Evolutionary conservation across 345 rosid species (phyloP), one percentile per base, ranked within the genome.

Genomic region (Diplotaxis tenuifolia): DNA sequence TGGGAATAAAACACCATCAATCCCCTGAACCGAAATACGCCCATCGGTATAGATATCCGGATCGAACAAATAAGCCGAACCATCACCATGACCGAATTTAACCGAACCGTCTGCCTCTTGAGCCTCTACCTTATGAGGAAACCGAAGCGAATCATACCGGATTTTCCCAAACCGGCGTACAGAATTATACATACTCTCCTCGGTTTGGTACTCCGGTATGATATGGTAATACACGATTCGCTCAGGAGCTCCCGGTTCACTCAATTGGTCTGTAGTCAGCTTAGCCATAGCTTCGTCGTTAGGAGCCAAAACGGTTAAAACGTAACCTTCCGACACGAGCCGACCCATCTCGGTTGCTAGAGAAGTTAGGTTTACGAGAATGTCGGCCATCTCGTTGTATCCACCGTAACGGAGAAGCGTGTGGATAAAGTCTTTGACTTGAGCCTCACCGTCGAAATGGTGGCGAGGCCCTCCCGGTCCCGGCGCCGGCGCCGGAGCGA

Each of bases 211-310:
- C 70, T 89, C 93, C 6, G 96, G 91, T 64, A 89, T 83, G 14
- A 89, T 61, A 14, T 89, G 96, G 72, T 87, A 89, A 21, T 86
- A 87, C 20, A 89, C 34, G 6, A 89, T 89, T 74, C 87, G 87
- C 75, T 89, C 96, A 1, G 96, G 92, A n/a, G 96, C 88, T 0
- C 96, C 96, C 6, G 92, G 90, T 68, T 89, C 96, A 21, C 96
- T 89, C 56, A 89, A 71, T 61, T 87, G 96, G 74, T 89, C 92
- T 0, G 92, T 80, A 1, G 86, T 84, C 19, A 89, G 60, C 82
- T 87, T 87, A 11, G 89, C 96, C 96, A 89, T 89, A 19, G 92
- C 96, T 54, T 89, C 96, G 34, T 89, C 96, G 53, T 89, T 89
- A 0, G 92, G 96, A 3, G 96, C 96, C 22, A 89, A 52, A 6